Evolutionary conservation across 805 yeast genomes (phyloP).

Genomic region (Ogataea sp.): DNA sequence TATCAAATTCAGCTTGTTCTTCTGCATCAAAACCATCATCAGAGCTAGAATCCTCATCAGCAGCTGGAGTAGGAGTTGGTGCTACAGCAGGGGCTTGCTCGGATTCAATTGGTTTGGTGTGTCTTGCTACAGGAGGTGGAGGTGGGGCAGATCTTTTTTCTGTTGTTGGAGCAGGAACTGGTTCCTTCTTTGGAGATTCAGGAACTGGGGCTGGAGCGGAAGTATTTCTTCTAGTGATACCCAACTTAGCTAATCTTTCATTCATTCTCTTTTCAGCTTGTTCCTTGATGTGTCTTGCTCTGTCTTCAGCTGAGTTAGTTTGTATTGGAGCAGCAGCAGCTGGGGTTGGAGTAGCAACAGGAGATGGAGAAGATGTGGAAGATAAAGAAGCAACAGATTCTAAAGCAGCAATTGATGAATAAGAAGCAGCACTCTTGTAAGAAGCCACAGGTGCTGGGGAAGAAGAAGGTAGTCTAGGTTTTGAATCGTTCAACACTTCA

Average conservation of each 20-base stretch:
- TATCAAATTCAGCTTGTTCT: conserved; percentile 39
- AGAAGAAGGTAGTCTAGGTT: conserved; percentile 11
- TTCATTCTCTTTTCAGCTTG: conserved; percentile 79
- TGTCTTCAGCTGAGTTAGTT: conserved; percentile 43
- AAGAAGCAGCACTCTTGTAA: conserved; percentile 2
- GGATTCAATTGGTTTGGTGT: conserved; percentile 1
- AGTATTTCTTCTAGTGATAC: conserved; percentile 39
- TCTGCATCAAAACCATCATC: conserved; percentile 25
- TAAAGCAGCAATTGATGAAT: conserved; percentile 5
- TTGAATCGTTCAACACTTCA: conserved; percentile 35
- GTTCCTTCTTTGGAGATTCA: conserved; percentile 6
- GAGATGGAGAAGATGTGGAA: neutral
- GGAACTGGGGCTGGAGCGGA: conserved; percentile 14
- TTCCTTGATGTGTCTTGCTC: conserved; percentile 75
- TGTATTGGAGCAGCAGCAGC: conserved; percentile 6
- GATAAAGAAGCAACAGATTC: neutral
- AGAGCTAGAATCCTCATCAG: conserved; percentile 6
- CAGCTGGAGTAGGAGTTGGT: conserved; percentile 2
- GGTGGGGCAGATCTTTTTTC: conserved; percentile 13
- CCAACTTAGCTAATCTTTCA: conserved; percentile 75
- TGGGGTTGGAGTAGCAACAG: conserved; percentile 1
- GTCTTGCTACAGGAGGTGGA: conserved; percentile 15
- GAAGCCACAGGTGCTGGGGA: conserved; percentile 5
- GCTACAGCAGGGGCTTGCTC: neutral
- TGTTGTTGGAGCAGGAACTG: conserved; percentile 2